A percentile compares a stretch with the other conserved stretches of the same genome.
These are phyloP conservation scores for Andrographis paniculata DNA, from an alignment of 305 asterid species.

Conservation along the genomic window DNA sequence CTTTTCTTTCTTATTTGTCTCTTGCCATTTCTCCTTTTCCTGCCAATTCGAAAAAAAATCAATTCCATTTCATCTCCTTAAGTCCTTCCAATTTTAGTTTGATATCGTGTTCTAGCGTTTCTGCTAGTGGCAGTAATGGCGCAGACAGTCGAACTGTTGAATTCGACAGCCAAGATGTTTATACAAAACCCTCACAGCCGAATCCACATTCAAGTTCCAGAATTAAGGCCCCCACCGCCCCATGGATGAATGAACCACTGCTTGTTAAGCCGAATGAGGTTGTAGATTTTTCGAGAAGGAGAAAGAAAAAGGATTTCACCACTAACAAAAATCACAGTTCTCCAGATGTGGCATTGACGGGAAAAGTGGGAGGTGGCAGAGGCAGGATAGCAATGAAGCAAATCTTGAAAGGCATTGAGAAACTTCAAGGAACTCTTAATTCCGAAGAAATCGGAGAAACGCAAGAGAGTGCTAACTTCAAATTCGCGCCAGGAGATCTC, in stretches of 20 bases:
- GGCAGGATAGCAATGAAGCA: slow-evolving; percentile 73
- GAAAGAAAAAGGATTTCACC: slow-evolving; percentile 29
- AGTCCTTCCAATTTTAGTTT: slow-evolving; percentile 13
- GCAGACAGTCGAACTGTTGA: slow-evolving; percentile 18
- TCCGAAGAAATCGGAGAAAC: slow-evolving; percentile 25
- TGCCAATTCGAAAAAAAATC: slow-evolving; percentile 20
- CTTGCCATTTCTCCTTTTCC: slow-evolving; percentile 23
- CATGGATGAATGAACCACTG: slow-evolving; percentile 87
- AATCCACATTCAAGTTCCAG: slow-evolving; percentile 26
- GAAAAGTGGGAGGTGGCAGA: slow-evolving; percentile 76
- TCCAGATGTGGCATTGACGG: slow-evolving; percentile 40
- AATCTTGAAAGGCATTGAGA: slow-evolving; percentile 57
- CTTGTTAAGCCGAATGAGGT: slow-evolving; percentile 53
- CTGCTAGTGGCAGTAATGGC: slow-evolving; percentile 16
- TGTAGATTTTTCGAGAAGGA: slow-evolving; percentile 34
- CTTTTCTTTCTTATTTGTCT: slow-evolving; percentile 21
- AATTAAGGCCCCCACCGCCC: slow-evolving; percentile 77
- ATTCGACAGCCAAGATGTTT: slow-evolving; percentile 15
- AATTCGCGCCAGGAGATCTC: slow-evolving; percentile 52
- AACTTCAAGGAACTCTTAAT: slow-evolving; percentile 33
- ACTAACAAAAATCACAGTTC: slow-evolving; percentile 20
- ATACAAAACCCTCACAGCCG: slow-evolving; percentile 24
- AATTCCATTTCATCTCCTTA: slow-evolving; percentile 14
- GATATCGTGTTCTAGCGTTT: slow-evolving; percentile 19
- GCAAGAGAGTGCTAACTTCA: slow-evolving; percentile 28